phyloP scores from a whole-genome alignment of 148 eudicot species.

The Tetragonia tetragonoides region DNA sequence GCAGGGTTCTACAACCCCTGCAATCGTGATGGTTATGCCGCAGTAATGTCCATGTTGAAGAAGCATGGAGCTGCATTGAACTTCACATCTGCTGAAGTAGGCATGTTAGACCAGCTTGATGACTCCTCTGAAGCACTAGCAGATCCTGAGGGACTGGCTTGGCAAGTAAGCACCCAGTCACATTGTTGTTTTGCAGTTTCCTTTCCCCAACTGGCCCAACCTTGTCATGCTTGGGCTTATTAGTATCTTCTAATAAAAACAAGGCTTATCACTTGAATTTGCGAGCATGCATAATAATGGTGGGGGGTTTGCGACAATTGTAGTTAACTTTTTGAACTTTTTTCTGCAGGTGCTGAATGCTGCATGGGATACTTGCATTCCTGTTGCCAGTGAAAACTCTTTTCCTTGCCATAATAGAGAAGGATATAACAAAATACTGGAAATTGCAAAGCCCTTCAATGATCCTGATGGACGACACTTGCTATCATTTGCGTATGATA shows the following conservation, averaged over 20 bases:
- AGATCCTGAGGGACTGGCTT: constrained; percentile 75
- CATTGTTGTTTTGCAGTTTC: background rate
- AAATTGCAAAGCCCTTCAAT: constrained; percentile 75
- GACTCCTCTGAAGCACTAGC: constrained; percentile 61
- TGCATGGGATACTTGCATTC: constrained; percentile 82
- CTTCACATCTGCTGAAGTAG: constrained; percentile 61
- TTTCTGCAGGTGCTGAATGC: constrained; percentile 76
- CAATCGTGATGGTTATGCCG: constrained; percentile 90
- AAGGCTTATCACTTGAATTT: background rate
- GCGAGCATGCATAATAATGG: background rate
- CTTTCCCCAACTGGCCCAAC: background rate
- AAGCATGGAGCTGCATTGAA: constrained; percentile 67
- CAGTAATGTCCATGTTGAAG: constrained; percentile 68
- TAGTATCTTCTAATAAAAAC: background rate
- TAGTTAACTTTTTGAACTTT: background rate
- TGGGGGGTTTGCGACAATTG: background rate
- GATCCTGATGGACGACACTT: constrained; percentile 92
- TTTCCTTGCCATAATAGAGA: constrained; percentile 75
- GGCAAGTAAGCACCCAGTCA: constrained; percentile 72
- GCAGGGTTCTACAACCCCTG: constrained; percentile 87
- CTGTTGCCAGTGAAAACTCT: constrained; percentile 70
- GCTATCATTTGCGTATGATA: constrained; percentile 69
- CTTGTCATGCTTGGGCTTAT: background rate
- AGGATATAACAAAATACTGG: constrained; percentile 65
- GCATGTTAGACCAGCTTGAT: constrained; percentile 43